Evolutionary conservation across 345 rosid species (phyloP).

Genomic region (Euphorbia pulcherrima): DNA sequence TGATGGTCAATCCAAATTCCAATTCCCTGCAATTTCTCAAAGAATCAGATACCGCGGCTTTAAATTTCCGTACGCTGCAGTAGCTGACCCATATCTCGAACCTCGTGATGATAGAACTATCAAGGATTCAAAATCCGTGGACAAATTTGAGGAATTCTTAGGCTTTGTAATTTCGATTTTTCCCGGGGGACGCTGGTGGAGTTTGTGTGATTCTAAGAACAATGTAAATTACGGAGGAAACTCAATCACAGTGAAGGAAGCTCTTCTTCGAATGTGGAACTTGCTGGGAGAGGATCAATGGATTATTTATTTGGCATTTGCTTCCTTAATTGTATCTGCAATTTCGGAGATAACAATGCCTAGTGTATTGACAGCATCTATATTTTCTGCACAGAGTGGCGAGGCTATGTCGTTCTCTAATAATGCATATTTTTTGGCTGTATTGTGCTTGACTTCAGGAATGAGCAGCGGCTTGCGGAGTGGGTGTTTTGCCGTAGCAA

Average conservation of each 20-base stretch:
- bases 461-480: conserved; percentile 53
- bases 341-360: conserved; percentile 54
- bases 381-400: conserved; percentile 44
- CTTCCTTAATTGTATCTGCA: conserved; percentile 40
- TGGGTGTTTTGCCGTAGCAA: conserved; percentile 48
- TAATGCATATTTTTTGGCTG: conserved; percentile 27
- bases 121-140: not conserved
- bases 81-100: not conserved
- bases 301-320: conserved; percentile 37
- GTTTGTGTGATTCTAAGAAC: conserved; percentile 18
- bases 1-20: conserved; percentile 1
- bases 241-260: conserved; percentile 26
- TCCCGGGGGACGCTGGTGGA: conserved; percentile 38
- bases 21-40: not conserved
- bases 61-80: not conserved
- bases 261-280: conserved; percentile 42
- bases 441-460: conserved; percentile 44
- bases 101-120: not conserved
- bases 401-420: conserved; percentile 27
- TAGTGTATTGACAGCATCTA: conserved; percentile 39
- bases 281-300: conserved; percentile 38
- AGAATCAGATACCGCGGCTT: conserved; percentile 4
- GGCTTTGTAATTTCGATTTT: conserved; percentile 3
- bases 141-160: not conserved
- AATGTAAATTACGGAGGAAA: conserved; percentile 10